Evolutionary conservation across 1,139 yeast genomes (phyloP).

Genomic region (Geotrichum restrictum): DNA sequence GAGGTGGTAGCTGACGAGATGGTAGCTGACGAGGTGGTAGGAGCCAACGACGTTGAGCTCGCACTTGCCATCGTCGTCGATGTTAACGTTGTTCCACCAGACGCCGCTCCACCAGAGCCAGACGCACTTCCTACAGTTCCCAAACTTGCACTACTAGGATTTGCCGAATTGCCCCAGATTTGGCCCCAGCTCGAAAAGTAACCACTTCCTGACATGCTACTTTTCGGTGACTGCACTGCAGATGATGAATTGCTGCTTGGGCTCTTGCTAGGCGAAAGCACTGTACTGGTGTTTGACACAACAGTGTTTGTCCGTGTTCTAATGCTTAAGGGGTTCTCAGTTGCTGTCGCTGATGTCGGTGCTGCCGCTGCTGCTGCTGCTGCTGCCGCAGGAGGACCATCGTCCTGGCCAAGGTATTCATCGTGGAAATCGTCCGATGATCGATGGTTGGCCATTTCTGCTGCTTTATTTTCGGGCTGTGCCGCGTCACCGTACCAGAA

Average conservation of each 20-base stretch:
- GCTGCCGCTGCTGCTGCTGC: no score
- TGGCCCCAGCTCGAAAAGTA: slow-evolving; percentile 6
- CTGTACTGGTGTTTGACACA: not conserved
- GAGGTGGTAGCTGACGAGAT: no score
- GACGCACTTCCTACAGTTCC: not conserved
- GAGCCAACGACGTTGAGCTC: no score
- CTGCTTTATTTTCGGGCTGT: not conserved
- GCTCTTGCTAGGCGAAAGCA: not conserved
- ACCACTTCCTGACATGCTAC: not conserved
- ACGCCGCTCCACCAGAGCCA: no score
- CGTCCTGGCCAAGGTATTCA: slow-evolving; percentile 5
- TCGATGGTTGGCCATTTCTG: not conserved
- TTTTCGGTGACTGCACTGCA: not conserved
- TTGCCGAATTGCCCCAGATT: not conserved
- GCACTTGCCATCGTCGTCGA: no score
- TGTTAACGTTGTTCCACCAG: no score
- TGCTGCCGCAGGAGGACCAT: not conserved
- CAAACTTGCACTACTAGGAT: not conserved
- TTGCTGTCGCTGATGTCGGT: no score
- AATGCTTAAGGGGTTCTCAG: no score
- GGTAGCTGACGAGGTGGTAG: no score
- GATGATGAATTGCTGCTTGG: not conserved
- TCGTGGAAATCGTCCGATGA: not conserved
- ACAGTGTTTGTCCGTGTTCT: not conserved
- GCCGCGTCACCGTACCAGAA: slow-evolving; percentile 16